phyloP scores from a whole-genome alignment of 371 early-diverging fungal species.

The Nematocida sp. region DNA sequence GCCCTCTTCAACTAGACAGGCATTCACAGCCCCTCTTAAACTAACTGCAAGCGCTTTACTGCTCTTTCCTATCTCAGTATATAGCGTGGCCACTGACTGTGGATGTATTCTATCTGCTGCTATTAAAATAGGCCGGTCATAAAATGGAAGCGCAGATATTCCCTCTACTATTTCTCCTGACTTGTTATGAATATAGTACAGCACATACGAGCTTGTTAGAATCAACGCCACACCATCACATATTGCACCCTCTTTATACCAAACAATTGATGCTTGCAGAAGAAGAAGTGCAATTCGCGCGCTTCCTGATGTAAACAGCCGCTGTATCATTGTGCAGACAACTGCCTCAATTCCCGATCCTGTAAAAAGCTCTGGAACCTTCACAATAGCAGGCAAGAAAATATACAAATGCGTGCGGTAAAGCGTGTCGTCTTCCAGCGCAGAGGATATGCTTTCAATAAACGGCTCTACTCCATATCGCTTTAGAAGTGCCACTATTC shows the following conservation, averaged over 20 bases:
- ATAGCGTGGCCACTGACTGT: conserved; percentile 27
- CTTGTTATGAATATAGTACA: conserved; percentile 36
- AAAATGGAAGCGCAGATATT: conserved; percentile 14
- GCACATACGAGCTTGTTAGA: conserved; percentile 6
- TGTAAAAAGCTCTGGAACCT: conserved; percentile 32
- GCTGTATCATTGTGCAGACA: conserved; percentile 19
- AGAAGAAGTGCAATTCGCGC: conserved; percentile 23
- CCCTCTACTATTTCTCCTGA: background rate
- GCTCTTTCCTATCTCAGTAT: conserved; percentile 10
- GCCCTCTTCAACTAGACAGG: conserved; percentile 16
- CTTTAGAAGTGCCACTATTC: conserved; percentile 28
- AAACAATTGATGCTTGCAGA: conserved; percentile 30
- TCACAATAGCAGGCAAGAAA: conserved; percentile 31
- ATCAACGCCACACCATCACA: background rate
- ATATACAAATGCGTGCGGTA: conserved; percentile 54
- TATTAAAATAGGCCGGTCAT: background rate
- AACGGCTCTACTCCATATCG: conserved; percentile 30
- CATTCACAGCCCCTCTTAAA: conserved; percentile 30
- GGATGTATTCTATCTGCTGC: conserved; percentile 10
- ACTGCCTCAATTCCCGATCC: conserved; percentile 30
- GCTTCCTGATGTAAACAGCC: conserved; percentile 32
- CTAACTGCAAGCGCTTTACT: conserved; percentile 8
- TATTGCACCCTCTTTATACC: conserved; percentile 33
- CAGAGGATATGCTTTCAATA: conserved; percentile 34
- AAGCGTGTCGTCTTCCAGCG: conserved; percentile 56